Percentiles rank a stretch among this genome's conserved stretches.
Evolutionary conservation across 2,329 filamentous ascomycete species (phyloP).

Genomic region (Xylariales sp.): DNA sequence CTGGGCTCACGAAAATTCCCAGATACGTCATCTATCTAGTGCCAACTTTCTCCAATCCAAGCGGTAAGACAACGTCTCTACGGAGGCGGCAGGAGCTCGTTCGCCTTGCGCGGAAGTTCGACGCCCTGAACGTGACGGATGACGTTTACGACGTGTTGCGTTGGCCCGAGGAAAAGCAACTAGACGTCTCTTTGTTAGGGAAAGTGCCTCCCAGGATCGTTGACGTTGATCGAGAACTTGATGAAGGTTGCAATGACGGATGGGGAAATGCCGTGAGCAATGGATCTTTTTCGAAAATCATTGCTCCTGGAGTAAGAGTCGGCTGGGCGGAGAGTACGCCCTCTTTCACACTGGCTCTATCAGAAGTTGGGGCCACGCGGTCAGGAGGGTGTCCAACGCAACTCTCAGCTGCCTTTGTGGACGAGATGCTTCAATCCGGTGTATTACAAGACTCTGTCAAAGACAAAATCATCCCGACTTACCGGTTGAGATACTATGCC

Average conservation of each 20-base stretch:
- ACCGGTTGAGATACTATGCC: not conserved
- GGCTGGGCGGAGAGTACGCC: constrained; percentile 41
- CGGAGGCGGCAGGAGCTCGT: constrained; percentile 63
- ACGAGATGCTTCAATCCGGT: not conserved
- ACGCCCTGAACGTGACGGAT: constrained; percentile 32
- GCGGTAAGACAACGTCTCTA: constrained; percentile 74
- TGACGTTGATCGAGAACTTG: constrained; percentile 32
- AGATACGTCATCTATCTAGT: constrained; percentile 84
- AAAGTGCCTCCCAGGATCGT: constrained; percentile 49
- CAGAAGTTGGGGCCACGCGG: not conserved
- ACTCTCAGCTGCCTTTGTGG: not conserved
- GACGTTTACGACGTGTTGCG: constrained; percentile 6
- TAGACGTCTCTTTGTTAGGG: not conserved
- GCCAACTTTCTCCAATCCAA: constrained; percentile 84
- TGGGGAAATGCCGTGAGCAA: constrained; percentile 54
- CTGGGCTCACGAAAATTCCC: constrained; percentile 13
- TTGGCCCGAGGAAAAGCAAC: not conserved
- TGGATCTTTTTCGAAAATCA: constrained; percentile 63
- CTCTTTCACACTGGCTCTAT: not conserved
- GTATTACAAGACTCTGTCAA: not conserved
- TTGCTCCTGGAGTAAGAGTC: constrained; percentile 38
- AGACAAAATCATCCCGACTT: not conserved
- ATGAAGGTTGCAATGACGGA: not conserved
- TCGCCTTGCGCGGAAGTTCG: constrained; percentile 65
- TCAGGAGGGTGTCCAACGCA: constrained; percentile 2